Percentiles rank a stretch among this genome's conserved stretches.
phyloP scores from a whole-genome alignment of 2,329 filamentous ascomycete species.

The Tolypocladium tundrense region DNA sequence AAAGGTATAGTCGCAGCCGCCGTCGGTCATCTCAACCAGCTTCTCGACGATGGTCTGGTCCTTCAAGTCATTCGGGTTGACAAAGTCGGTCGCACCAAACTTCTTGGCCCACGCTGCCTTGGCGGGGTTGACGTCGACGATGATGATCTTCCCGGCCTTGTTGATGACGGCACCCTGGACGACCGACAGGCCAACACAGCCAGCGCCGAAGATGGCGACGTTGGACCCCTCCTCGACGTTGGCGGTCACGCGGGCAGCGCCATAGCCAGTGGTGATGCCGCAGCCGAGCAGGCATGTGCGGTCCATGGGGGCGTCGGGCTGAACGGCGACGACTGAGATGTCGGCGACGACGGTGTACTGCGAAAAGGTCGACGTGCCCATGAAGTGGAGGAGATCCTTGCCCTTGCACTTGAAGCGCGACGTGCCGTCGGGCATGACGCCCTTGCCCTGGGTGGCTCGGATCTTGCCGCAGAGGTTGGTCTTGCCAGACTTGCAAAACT shows the following conservation, averaged over 20 bases:
- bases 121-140: constrained; percentile 65
- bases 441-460: constrained; percentile 87
- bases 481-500: constrained; percentile 99
- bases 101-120: constrained; percentile 91
- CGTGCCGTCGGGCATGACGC: constrained; percentile 95
- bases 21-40: constrained; percentile 94
- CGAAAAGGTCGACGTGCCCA: constrained; percentile 97
- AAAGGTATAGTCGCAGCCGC: constrained; percentile 97
- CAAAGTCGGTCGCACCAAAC: constrained; percentile 94
- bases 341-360: constrained; percentile 98
- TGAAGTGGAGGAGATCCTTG: constrained; percentile 94
- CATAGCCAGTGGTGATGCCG: constrained; percentile 97
- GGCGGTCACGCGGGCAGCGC: constrained; percentile 87
- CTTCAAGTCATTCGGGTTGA: constrained; percentile 77
- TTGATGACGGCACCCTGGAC: constrained; percentile 88
- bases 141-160: constrained; percentile 68
- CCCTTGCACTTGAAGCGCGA: constrained; percentile 91
- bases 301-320: constrained; percentile 86
- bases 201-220: constrained; percentile 87
- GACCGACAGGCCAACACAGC: constrained; percentile 90
- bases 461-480: constrained; percentile 99
- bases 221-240: constrained; percentile 83
- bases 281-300: constrained; percentile 92
- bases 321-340: constrained; percentile 93
- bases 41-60: constrained; percentile 80